phyloP scores from a whole-genome alignment of 129 eudicot genomes.

The Helianthus tuberosus region DNA sequence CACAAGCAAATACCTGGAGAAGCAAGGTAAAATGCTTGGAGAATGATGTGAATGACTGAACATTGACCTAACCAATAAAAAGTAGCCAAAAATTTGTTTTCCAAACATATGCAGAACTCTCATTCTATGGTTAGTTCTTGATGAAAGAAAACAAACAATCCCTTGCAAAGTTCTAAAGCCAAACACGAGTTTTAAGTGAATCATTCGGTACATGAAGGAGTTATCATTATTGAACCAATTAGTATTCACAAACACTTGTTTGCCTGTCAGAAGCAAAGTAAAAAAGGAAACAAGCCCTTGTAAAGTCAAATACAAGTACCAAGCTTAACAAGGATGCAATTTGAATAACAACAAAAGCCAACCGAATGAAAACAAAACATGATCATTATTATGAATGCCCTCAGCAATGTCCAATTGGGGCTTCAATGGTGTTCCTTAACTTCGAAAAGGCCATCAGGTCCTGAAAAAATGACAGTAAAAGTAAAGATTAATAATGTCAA shows the following conservation, averaged over 20 bases:
- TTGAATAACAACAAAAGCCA: conserved; percentile 13
- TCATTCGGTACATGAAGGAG: conserved; percentile 1
- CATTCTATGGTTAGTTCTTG: background rate
- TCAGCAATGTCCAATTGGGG: background rate
- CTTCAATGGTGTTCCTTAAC: conserved; percentile 66
- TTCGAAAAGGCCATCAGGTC: conserved; percentile 88
- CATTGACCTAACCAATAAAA: background rate
- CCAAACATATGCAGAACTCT: conserved; percentile 5
- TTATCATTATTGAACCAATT: conserved; percentile 21
- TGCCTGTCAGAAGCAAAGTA: conserved; percentile 21
- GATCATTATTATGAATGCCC: conserved; percentile 4
- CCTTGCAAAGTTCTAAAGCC: no score
- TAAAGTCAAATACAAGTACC: conserved; percentile 25
- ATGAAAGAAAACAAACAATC: background rate
- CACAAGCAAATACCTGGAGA: no score
- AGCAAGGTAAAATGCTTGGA: background rate
- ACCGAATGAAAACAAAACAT: conserved; percentile 19
- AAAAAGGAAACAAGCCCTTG: conserved; percentile 21
- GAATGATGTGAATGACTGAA: background rate
- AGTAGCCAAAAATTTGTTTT: background rate
- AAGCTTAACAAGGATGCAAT: conserved; percentile 24
- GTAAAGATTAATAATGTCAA: background rate
- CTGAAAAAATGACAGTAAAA: conserved; percentile 33
- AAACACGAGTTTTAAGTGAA: background rate
- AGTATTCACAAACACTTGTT: conserved; percentile 32